These are phyloP conservation scores for Niebla homalea DNA, from an alignment of 495 filamentous ascomycete species.

Conservation along the genomic window DNA sequence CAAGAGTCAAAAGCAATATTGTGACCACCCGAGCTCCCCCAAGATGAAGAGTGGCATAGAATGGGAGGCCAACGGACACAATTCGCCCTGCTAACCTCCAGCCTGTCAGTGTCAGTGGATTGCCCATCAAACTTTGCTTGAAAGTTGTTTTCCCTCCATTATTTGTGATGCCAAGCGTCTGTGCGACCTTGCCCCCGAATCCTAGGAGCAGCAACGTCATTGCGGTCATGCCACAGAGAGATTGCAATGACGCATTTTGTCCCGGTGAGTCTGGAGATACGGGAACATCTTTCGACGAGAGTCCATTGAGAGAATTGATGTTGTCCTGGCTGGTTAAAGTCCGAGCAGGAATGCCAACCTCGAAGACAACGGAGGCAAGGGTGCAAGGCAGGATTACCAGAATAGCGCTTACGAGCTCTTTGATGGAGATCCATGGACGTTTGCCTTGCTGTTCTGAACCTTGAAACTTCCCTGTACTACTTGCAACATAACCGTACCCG, in stretches of 20 bases:
- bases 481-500: constrained; percentile 11
- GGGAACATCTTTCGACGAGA: background rate
- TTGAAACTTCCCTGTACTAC: constrained; percentile 3
- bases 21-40: constrained; percentile 42
- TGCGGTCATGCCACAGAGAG: constrained; percentile 25
- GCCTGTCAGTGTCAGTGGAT: background rate
- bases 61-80: constrained; percentile 35
- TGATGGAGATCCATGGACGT: constrained; percentile 13
- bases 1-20: constrained; percentile 32
- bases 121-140: background rate
- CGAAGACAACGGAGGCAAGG: background rate
- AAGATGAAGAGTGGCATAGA: constrained; percentile 42
- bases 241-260: constrained; percentile 8
- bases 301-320: too few species aligned
- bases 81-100: constrained; percentile 13
- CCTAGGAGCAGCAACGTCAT: constrained; percentile 29
- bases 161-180: background rate
- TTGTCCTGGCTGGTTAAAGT: background rate
- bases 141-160: background rate
- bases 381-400: constrained; percentile 17
- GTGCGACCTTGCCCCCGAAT: constrained; percentile 19
- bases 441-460: constrained; percentile 5
- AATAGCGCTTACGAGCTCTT: constrained; percentile 22
- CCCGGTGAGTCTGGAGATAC: background rate
- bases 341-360: background rate